Evolutionary conservation across 1,284 basidiomycete species (phyloP), one percentile per base, ranked within the genome.

Genomic region (Rhizoctonia solani): DNA sequence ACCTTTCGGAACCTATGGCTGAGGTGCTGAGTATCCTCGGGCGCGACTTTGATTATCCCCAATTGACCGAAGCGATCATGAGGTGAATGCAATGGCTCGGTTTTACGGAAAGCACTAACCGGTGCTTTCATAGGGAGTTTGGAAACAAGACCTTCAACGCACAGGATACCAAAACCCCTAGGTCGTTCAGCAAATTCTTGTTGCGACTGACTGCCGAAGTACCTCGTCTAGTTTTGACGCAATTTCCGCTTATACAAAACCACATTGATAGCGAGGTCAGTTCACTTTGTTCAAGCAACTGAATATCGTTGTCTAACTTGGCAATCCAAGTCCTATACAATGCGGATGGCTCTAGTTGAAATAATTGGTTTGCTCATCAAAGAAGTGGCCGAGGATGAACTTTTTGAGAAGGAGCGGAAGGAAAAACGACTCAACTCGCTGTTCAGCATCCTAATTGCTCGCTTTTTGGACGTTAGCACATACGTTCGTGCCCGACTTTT

Each of bases 401-500:
- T 85, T 34, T 81, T 81, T 11, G 79, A 81, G 66, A 76, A 81
- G 37, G 81, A 84, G 55, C 85, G 88, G 69, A 84, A 84, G 52
- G 85, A 90, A 75, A 93, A 93, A 74, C 90, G 96, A 76, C 85
- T 98, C 74, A 87, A 87, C 71, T 83, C 83, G 2, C 86, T 97
- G 55, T 98, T 92, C 75, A 88, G 90, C 54, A 81, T 92, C 5
- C 85, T 99, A 29, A 85, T 93, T 67, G 91, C 94, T 71, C 87
- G 96, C 21, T 89, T 89, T 72, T 84, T 96, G 68, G 97, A 99
- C 76, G 79, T 91, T 16, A 93, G 92, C 68, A 90, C 89, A 21
- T 98, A 95, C 76, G 95, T 99, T 32, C 89, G 95, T 54, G 85
- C 87, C 68, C 97, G 95, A 76, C 91, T 95, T 29, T 84, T 98